A percentile compares a stretch with the other conserved stretches of the same genome.
phyloP scores from a whole-genome alignment of 2,329 filamentous ascomycete species.

The Trichoderma afroharzianum region DNA sequence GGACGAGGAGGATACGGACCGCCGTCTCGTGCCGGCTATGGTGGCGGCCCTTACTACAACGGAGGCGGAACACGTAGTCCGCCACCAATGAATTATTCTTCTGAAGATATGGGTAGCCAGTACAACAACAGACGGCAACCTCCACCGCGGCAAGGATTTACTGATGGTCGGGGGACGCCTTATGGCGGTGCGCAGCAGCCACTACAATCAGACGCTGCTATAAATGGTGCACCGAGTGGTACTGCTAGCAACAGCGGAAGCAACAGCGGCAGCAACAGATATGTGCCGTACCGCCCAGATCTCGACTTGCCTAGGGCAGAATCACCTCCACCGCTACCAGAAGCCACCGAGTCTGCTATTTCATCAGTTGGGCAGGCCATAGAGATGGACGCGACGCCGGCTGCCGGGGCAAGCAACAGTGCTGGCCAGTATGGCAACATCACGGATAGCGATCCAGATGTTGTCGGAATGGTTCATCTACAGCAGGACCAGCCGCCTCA shows the following conservation, averaged over 20 bases:
- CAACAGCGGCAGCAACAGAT: conserved; percentile 28
- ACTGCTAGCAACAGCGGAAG: conserved; percentile 30
- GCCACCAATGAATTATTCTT: conserved; percentile 1
- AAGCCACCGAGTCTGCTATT: conserved; percentile 36
- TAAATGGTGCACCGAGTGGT: conserved; percentile 32
- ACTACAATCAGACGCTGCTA: conserved; percentile 27
- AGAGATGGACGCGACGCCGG: conserved; percentile 73
- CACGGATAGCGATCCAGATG: conserved; percentile 66
- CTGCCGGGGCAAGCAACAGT: conserved; percentile 39
- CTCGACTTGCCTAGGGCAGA: conserved; percentile 55
- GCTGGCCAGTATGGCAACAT: conserved; percentile 44
- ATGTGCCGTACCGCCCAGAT: conserved; percentile 44
- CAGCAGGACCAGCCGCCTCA: conserved; percentile 50
- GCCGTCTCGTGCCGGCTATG: conserved; percentile 32
- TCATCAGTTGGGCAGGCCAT: conserved; percentile 58
- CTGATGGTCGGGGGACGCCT: conserved; percentile 36
- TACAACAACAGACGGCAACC: conserved; percentile 39
- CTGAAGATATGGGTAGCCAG: conserved; percentile 28
- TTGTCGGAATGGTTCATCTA: conserved; percentile 69
- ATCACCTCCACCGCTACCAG: conserved; percentile 59
- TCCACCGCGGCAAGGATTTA: conserved; percentile 19
- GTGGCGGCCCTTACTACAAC: conserved; percentile 24
- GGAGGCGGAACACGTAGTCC: conserved; percentile 8
- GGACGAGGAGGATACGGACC: conserved; percentile 32
- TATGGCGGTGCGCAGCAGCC: conserved; percentile 36